These are phyloP conservation scores for Letharia columbiana DNA, from an alignment of 495 filamentous ascomycete genomes.

Conservation along the genomic window DNA sequence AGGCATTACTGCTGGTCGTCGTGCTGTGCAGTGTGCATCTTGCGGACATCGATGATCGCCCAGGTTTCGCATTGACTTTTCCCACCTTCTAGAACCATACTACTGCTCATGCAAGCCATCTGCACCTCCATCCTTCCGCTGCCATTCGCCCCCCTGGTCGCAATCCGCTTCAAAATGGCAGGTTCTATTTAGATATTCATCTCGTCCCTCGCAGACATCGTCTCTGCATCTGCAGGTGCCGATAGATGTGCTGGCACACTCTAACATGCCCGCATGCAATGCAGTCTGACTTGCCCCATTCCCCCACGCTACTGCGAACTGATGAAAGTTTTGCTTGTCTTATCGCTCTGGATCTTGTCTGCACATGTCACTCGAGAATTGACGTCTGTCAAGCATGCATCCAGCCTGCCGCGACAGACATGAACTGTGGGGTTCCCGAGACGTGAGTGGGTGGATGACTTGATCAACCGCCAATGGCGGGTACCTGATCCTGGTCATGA, in stretches of 20 bases:
- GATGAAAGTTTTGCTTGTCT: slow-evolving; percentile 2
- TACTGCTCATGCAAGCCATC: slow-evolving; percentile 8
- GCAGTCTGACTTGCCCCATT: neutral
- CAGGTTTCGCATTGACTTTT: slow-evolving; percentile 3
- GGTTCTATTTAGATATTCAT: slow-evolving; percentile 1
- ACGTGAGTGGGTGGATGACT: neutral
- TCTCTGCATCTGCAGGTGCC: neutral
- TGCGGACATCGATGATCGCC: neutral
- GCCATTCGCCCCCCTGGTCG: slow-evolving; percentile 10
- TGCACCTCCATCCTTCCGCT: slow-evolving; percentile 1
- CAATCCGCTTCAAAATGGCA: slow-evolving; percentile 3
- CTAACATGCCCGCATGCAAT: neutral
- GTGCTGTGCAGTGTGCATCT: neutral
- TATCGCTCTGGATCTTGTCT: slow-evolving; percentile 9
- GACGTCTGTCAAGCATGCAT: slow-evolving; percentile 8
- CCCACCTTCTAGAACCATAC: slow-evolving; percentile 6
- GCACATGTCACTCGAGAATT: neutral
- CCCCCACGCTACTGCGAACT: slow-evolving; percentile 15
- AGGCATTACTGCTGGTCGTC: neutral
- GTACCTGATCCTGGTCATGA: slow-evolving; percentile 12
- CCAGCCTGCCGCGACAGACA: neutral
- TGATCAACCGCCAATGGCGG: slow-evolving; percentile 7
- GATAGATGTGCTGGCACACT: slow-evolving; percentile 1
- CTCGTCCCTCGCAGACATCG: neutral
- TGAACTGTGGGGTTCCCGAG: neutral